phyloP scores from a whole-genome alignment of 257 asterid genomes.

The Plantago major region DNA sequence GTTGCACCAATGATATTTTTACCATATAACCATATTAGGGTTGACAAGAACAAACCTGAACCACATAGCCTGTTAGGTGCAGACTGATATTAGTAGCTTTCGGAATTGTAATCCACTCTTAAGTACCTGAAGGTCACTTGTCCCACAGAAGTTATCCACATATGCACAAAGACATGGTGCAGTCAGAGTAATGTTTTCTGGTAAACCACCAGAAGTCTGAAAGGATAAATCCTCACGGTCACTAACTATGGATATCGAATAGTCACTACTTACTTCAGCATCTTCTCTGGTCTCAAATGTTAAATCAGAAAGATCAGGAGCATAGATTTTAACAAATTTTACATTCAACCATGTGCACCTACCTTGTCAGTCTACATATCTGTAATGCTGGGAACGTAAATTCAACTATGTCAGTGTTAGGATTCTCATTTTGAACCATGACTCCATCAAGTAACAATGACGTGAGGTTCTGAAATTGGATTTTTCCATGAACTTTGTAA shows the following conservation, averaged over 20 bases:
- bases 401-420: not conserved
- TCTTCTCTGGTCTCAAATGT: not conserved
- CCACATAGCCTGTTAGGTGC: not conserved
- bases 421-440: not conserved
- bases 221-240: too few species aligned
- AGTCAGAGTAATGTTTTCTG: not conserved
- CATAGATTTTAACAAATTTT: not conserved
- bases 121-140: not conserved
- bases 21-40: not conserved
- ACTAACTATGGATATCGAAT: too few species aligned
- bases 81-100: not conserved
- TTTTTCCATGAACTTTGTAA: not conserved
- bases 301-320: not conserved
- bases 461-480: conserved; percentile 5
- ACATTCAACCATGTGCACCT: conserved; percentile 14
- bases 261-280: not conserved
- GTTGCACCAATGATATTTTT: not conserved
- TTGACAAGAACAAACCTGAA: not conserved
- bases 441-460: not conserved
- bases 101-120: not conserved
- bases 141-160: too few species aligned
- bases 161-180: too few species aligned
- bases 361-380: not conserved
- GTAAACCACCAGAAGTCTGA: not conserved
- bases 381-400: conserved; percentile 1